Conservation (phyloP, 768 basidiomycete species). For the Ephemerocybe angulata region DNA sequence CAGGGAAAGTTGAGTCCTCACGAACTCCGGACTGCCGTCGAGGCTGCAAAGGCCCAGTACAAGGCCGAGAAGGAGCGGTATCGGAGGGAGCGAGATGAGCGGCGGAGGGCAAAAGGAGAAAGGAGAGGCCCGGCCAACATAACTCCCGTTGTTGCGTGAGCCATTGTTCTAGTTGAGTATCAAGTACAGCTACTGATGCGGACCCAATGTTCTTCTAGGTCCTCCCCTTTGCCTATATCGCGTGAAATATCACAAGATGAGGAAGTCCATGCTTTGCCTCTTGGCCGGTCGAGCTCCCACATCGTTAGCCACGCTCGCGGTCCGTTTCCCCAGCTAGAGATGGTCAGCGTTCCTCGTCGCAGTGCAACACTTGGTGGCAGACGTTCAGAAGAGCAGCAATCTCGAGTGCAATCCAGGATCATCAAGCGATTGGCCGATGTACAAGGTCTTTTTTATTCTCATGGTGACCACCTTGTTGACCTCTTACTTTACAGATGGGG, state of each 20-base stretch:
- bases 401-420: constrained; percentile 48
- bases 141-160: background rate
- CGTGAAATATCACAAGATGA: background rate
- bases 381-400: constrained; percentile 29
- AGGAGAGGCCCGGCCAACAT: constrained; percentile 1
- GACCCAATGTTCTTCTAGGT: too few relatives aligned
- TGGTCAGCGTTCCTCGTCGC: constrained; percentile 44
- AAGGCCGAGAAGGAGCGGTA: constrained; percentile 70
- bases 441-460: constrained; percentile 26
- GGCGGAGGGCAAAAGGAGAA: constrained; percentile 35
- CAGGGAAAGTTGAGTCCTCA: constrained; percentile 22
- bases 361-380: constrained; percentile 10
- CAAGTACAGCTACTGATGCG: background rate
- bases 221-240: background rate
- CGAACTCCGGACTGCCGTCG: constrained; percentile 46
- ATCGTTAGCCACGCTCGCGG: constrained; percentile 63
- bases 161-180: background rate
- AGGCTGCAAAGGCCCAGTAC: constrained; percentile 64
- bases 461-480: too few relatives aligned
- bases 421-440: constrained; percentile 62
- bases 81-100: constrained; percentile 52
- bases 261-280: background rate
- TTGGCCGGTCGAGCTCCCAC: constrained; percentile 1
- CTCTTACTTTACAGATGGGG: constrained; percentile 54
- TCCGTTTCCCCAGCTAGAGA: constrained; percentile 59